phyloP scores from a whole-genome alignment of 1,284 basidiomycete species.

The Testicularia cyperi region DNA sequence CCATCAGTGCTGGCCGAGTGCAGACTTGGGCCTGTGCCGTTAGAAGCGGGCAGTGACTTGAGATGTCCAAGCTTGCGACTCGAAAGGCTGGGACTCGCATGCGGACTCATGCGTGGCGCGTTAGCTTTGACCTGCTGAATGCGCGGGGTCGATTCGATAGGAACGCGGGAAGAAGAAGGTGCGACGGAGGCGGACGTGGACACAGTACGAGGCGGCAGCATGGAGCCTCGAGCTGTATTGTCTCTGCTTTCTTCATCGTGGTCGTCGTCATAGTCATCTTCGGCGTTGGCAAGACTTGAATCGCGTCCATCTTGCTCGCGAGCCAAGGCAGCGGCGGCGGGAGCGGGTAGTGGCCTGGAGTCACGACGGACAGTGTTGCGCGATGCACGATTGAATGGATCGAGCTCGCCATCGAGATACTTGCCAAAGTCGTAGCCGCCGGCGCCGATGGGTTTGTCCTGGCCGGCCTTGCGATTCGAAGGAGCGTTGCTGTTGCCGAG shows the following conservation, averaged over 20 bases:
- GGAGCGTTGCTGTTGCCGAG: not conserved
- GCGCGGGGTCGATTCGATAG: constrained; percentile 28
- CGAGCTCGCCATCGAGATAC: constrained; percentile 34
- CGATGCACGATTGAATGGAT: constrained; percentile 35
- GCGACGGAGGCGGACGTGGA: not conserved
- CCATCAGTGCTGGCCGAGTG: constrained; percentile 4
- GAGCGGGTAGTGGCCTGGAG: constrained; percentile 27
- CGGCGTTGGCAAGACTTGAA: too few species aligned
- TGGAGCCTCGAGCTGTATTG: constrained; percentile 21
- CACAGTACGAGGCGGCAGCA: not conserved
- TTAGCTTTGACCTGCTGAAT: constrained; percentile 16
- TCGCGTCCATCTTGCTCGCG: constrained; percentile 6
- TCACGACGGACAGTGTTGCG: constrained; percentile 23
- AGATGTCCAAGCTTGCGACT: constrained; percentile 35
- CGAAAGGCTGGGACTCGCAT: constrained; percentile 27
- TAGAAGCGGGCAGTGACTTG: constrained; percentile 11
- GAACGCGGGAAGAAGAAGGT: not conserved
- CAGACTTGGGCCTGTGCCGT: constrained; percentile 1
- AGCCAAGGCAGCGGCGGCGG: not conserved
- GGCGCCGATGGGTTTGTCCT: constrained; percentile 15
- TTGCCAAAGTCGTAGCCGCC: constrained; percentile 34
- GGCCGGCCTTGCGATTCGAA: constrained; percentile 14
- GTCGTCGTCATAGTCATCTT: constrained; percentile 4
- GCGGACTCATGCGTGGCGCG: constrained; percentile 27
- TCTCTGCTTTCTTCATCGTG: constrained; percentile 13